Percentiles rank a stretch among this genome's conserved stretches.
These are phyloP conservation scores for Pyrenula massariospora DNA, from an alignment of 495 filamentous ascomycete species.

Conservation along the genomic window DNA sequence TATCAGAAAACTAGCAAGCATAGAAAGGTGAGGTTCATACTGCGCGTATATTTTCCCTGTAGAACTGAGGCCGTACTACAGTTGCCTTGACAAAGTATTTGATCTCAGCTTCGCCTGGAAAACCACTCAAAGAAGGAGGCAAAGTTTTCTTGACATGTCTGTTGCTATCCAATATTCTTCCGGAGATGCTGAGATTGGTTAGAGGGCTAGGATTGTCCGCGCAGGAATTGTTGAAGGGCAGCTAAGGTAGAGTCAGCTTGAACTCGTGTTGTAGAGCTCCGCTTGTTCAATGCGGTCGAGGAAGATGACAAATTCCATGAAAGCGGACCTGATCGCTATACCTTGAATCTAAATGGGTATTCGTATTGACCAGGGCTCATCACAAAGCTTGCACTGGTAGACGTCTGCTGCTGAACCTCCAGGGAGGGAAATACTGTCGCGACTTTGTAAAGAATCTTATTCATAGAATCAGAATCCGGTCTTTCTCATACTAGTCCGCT, in stretches of 20 bases:
- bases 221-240: conserved; percentile 90
- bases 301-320: no score
- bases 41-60: conserved; percentile 71
- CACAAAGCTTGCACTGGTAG: conserved; percentile 39
- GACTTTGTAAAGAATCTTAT: conserved; percentile 55
- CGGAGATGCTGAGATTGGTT: conserved; percentile 42
- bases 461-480: conserved; percentile 1
- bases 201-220: conserved; percentile 44
- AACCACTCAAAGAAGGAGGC: conserved; percentile 74
- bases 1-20: conserved; percentile 2
- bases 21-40: conserved; percentile 22
- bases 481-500: neutral
- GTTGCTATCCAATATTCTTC: conserved; percentile 39
- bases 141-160: conserved; percentile 76
- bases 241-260: conserved; percentile 17
- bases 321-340: conserved; percentile 10
- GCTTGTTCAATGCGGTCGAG: no score
- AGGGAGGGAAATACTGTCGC: conserved; percentile 50
- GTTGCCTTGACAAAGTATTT: conserved; percentile 90
- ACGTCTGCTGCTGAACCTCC: conserved; percentile 33
- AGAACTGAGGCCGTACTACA: conserved; percentile 66
- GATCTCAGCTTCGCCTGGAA: conserved; percentile 76
- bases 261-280: neutral
- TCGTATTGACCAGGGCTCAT: conserved; percentile 69
- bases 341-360: conserved; percentile 86